Conservation (phyloP, 2,329 filamentous ascomycete species). For the Curvularia spicifera region DNA sequence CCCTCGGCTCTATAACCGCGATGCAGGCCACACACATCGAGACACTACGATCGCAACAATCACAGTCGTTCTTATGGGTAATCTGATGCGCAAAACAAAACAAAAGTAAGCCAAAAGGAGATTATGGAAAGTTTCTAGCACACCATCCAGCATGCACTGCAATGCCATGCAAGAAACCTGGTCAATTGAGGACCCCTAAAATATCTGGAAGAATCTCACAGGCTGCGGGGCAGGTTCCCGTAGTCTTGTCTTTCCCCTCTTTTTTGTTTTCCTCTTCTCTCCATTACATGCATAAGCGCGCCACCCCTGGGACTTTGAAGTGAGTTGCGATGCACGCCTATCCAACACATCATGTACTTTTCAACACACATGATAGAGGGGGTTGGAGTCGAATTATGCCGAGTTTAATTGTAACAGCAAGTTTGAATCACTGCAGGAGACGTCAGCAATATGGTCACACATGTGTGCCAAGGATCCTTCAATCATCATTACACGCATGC, state of each 20-base stretch:
- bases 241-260: slow-evolving; percentile 1
- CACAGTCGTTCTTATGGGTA: neutral
- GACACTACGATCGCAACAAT: neutral
- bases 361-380: neutral
- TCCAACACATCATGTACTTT: neutral
- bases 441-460: slow-evolving; percentile 4
- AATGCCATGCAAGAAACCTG: neutral
- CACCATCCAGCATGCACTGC: neutral
- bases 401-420: neutral
- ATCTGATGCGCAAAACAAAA: neutral
- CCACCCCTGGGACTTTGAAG: neutral
- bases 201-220: slow-evolving; percentile 5
- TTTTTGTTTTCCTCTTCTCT: neutral
- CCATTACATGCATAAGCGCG: slow-evolving; percentile 10
- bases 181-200: slow-evolving; percentile 1
- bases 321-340: slow-evolving; percentile 7
- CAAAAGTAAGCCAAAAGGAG: neutral
- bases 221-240: slow-evolving; percentile 6
- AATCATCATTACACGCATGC: neutral
- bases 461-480: neutral
- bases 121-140: neutral
- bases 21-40: neutral
- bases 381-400: neutral
- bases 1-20: slow-evolving; percentile 3
- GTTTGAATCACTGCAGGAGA: neutral